Base-by-base conservation (phyloP, 805 yeast species). In the Metschnikowia colocasiae region DNA sequence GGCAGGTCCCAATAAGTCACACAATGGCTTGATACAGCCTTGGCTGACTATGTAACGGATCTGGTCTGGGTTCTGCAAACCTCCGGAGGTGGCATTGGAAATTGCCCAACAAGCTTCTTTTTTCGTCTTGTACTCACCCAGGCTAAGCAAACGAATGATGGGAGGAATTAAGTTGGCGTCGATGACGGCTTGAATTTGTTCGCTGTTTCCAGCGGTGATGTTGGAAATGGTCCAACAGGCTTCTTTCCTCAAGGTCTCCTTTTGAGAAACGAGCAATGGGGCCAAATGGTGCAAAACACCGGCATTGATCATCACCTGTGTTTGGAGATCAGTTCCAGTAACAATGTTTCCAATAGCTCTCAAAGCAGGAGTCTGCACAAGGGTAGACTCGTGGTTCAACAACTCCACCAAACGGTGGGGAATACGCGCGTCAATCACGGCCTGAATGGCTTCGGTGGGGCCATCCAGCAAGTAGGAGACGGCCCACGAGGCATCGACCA, bases 61-160 rank as follows among this genome's bases (percentile, higher is more conserved):
- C 66, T 91, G 96, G 51, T 89, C 96, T 6, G 98, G 98, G 66
- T 82, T 85, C 36, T 84, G 75, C 59, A 90, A 76, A 19, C 97
- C 98, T 59, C 98, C 98, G 8, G 97, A 87, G 15, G 97, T 87
- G 32, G 99, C 98, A 65, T 94, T 94, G 25, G 97, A 90, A 56
- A 94, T 86, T 30, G 98, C 98, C 99, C 99, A 94, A 76, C 98
- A 92, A 3, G 99, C 99, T 74, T 94, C 99, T 69, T 92, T 94
- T 67, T 87, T 87, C 30, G 98, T 92, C 75, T 90, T 91, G 75
- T 90, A 91, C 62, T 92, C 98, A 52, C 94, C 97, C 47, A 80
- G 77, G 34, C 78, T 72, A 60, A 81, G 79, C 65, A 94, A 77
- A 64, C 90, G 83, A 58, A 94, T 83, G 55, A 88, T 79, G 49